These are phyloP conservation scores for Dactylellina haptotyla DNA, from an alignment of 2,329 filamentous ascomycete species.

Conservation along the genomic window DNA sequence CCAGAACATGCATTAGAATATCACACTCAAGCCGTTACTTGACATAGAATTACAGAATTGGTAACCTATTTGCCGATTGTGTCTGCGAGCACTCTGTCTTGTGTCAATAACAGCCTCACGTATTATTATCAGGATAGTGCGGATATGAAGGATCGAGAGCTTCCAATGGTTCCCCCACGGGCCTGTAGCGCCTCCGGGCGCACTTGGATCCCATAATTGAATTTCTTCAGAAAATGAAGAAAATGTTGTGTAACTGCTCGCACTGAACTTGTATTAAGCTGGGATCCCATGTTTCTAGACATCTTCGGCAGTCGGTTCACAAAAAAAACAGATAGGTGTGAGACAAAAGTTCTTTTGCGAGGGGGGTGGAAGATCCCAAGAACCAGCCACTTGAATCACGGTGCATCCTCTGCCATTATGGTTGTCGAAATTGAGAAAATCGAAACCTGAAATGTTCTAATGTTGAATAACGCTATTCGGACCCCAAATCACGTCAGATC, in stretches of 20 bases:
- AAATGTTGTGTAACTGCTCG: conserved; percentile 17
- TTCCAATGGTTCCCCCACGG: too few relatives aligned
- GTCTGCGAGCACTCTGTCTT: too few relatives aligned
- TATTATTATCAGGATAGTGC: too few relatives aligned
- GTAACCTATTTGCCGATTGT: too few relatives aligned
- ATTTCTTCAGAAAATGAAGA: background rate
- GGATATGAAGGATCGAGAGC: too few relatives aligned
- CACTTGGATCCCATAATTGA: background rate
- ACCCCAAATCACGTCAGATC: conserved; percentile 29
- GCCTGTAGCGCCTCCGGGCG: background rate
- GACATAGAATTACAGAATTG: too few relatives aligned
- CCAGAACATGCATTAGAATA: conserved; percentile 2
- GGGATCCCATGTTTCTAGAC: background rate
- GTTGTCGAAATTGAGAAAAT: background rate
- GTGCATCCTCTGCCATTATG: background rate
- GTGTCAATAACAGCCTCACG: too few relatives aligned
- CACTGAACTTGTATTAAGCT: conserved; percentile 2
- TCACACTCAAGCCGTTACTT: too few relatives aligned
- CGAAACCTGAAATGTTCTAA: conserved; percentile 32
- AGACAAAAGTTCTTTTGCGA: too few relatives aligned
- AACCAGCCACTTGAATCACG: background rate
- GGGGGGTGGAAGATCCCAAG: too few relatives aligned
- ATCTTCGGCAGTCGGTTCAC: too few relatives aligned
- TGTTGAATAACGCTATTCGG: conserved; percentile 18
- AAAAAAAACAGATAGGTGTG: too few relatives aligned